Evolutionary conservation across 371 early-diverging fungal species (phyloP).

Genomic region (Lichtheimia corymbifera): DNA sequence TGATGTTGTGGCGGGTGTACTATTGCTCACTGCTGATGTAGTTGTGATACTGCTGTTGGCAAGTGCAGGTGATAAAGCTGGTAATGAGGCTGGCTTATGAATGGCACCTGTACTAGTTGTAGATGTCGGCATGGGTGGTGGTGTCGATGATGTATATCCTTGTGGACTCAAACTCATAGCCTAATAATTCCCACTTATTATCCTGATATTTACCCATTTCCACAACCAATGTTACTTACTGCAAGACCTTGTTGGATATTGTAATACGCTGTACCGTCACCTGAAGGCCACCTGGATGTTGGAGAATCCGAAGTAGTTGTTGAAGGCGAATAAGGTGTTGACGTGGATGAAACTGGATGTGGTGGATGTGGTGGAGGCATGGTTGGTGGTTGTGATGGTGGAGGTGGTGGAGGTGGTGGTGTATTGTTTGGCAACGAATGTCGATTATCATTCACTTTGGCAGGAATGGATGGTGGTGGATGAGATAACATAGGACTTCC

Average conservation of each 20-base stretch:
- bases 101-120: constrained; percentile 6
- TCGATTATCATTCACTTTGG: constrained; percentile 21
- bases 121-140: constrained; percentile 12
- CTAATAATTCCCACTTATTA: constrained; percentile 9
- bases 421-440: constrained; percentile 11
- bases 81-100: constrained; percentile 30
- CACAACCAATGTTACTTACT: constrained; percentile 16
- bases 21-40: neutral
- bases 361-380: constrained; percentile 21
- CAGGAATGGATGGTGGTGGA: constrained; percentile 14
- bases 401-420: constrained; percentile 15
- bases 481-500: constrained; percentile 13
- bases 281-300: constrained; percentile 20
- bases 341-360: constrained; percentile 27
- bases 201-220: neutral
- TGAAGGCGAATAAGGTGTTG: constrained; percentile 20
- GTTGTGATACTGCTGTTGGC: neutral
- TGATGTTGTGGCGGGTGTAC: neutral
- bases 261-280: constrained; percentile 45
- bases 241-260: constrained; percentile 48
- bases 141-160: constrained; percentile 12
- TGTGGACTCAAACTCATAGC: constrained; percentile 28
- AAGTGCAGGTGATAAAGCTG: constrained; percentile 11
- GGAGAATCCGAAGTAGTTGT: constrained; percentile 17
- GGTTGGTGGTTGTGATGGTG: constrained; percentile 25